Base-by-base conservation (phyloP, 257 asterid species). In the Apocynum venetum region DNA sequence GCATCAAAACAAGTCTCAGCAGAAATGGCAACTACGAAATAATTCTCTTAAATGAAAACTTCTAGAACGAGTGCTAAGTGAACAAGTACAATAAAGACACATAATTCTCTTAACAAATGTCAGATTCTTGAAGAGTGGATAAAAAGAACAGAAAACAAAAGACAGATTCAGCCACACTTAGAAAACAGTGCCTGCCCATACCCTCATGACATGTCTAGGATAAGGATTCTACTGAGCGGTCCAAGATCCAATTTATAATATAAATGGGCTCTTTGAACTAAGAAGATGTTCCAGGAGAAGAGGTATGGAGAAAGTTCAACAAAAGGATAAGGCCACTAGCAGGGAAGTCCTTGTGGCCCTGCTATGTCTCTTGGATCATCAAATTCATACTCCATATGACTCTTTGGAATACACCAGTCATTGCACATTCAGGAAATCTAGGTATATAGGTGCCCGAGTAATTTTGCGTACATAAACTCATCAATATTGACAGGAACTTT, bases 101-200 rank as follows among this genome's bases (percentile, higher is more conserved):
- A 15, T 2, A 52, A 63, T 8, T 41, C 46, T 31, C n/a, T 53
- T 53, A 55, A 3, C 17, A n/a, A 17, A 35, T 49, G 65, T 38
- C 66, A 73, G 61, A 53, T 36, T 38, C 65, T 55, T 36, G 77
- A 66, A 73, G 14, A 52, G 76, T 73, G 77, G 64, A 53, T 73
- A 46, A 35, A 47, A 8, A n/a, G 60, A 31, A 47, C 20, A 25
- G 13, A 3, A 51, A 49, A 15, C 19, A 36, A 72, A 25, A 57
- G 47, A 69, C 78, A 78, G 57, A 74, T 56, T 59, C 61, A 65
- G 79, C 67, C 76, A 65, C 65, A 76, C 53, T 83, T 83, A 69
- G 81, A 82, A 84, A 76, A 75, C 51, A 77, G 91, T 79, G 89
- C 86, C 91, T 71, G 87, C 91, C 92, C 97, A 86, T 90, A 87